These are phyloP conservation scores for Vitis rupestris DNA, from an alignment of 164 flowering plant species.

Conservation along the genomic window DNA sequence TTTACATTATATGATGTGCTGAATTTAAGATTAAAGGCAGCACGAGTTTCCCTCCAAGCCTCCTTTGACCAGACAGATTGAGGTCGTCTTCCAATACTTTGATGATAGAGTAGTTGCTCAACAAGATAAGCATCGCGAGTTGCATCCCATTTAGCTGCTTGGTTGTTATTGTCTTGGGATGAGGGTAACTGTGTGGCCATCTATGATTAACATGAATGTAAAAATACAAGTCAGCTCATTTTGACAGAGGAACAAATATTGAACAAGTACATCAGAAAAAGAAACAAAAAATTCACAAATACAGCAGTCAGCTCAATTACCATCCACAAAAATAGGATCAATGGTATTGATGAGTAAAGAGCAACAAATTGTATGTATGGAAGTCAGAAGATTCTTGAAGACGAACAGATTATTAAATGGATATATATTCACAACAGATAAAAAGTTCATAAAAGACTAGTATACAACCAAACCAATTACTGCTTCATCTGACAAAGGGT, in stretches of 20 bases:
- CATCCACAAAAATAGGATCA: too few species aligned
- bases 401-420: too few species aligned
- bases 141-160: constrained; percentile 1
- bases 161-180: background rate
- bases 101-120: background rate
- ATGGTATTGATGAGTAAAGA: too few species aligned
- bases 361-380: too few species aligned
- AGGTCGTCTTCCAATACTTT: background rate
- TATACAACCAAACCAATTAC: background rate
- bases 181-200: constrained; percentile 1
- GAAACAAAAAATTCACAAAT: too few species aligned
- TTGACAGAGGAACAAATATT: background rate
- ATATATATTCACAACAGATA: background rate
- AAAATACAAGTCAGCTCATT: background rate
- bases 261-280: too few species aligned
- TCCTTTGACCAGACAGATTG: constrained; percentile 2
- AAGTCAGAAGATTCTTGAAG: too few species aligned
- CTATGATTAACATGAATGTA: background rate
- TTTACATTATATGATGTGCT: constrained; percentile 1
- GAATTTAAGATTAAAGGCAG: background rate
- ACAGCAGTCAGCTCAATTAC: too few species aligned
- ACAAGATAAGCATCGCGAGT: constrained; percentile 1
- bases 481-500: background rate
- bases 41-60: constrained; percentile 2
- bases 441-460: background rate